Conservation (phyloP, 371 early-diverging fungal genomes). For the Saksenaea vasiformis region DNA sequence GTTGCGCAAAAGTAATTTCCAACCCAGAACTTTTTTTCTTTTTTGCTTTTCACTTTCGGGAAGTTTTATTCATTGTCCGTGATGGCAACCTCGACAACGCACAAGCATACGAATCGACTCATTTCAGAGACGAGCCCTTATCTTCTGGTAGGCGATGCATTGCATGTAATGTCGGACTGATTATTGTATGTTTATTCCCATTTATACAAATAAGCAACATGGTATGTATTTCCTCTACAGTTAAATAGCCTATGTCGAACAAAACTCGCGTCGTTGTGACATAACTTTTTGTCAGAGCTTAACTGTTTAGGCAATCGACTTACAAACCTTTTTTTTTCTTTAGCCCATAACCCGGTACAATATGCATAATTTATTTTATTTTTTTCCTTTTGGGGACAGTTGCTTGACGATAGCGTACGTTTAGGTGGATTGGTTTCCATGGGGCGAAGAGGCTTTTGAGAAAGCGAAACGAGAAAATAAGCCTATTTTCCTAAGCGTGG, state of each 20-base stretch:
- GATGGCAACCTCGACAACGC: background rate
- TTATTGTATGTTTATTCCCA: slow-evolving; percentile 1
- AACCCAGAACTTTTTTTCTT: too few species aligned
- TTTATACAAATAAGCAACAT: slow-evolving; percentile 41
- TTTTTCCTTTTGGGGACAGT: background rate
- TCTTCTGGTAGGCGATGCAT: slow-evolving; percentile 41
- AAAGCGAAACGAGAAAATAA: slow-evolving; percentile 55
- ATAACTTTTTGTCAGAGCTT: background rate
- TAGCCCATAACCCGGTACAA: slow-evolving; percentile 52
- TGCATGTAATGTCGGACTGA: background rate
- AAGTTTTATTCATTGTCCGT: background rate
- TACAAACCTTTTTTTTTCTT: background rate
- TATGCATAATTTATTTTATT: slow-evolving; percentile 3
- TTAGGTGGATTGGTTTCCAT: slow-evolving; percentile 74
- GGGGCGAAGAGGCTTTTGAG: slow-evolving; percentile 69
- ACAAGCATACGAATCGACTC: slow-evolving; percentile 51
- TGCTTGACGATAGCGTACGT: slow-evolving; percentile 8
- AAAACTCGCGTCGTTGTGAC: background rate
- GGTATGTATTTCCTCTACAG: slow-evolving; percentile 19
- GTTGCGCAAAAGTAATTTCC: too few species aligned
- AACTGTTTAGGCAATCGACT: background rate
- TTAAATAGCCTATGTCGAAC: slow-evolving; percentile 3
- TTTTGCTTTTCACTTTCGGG: too few species aligned
- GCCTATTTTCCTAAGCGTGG: slow-evolving; percentile 67
- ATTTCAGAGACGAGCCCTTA: slow-evolving; percentile 65